Percentiles rank a stretch among this genome's conserved stretches.
These are phyloP conservation scores for Pichia sp. DNA, from an alignment of 1,139 yeast species.

Conservation along the genomic window DNA sequence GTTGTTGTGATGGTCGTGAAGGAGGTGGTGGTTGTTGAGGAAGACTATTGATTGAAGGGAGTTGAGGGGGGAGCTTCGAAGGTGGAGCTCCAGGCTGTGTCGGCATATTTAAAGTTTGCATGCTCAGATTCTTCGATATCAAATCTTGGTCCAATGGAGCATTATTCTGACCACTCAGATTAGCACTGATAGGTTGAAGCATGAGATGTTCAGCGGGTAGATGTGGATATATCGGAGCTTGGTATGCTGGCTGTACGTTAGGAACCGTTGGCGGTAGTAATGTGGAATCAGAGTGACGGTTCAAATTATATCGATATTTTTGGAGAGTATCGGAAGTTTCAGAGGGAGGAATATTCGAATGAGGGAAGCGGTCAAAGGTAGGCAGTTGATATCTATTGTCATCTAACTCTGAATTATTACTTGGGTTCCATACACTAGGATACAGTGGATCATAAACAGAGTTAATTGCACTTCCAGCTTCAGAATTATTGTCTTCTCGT, in stretches of 20 bases:
- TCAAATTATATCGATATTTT: slow-evolving; percentile 2
- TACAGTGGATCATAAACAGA: neutral
- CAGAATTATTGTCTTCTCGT: neutral
- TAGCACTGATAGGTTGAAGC: neutral
- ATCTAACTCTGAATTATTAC: neutral
- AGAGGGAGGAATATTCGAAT: neutral
- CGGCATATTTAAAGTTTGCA: neutral
- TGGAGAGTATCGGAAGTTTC: neutral
- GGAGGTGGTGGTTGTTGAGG: neutral
- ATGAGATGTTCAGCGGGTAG: neutral
- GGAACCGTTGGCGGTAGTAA: neutral
- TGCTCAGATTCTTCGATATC: neutral
- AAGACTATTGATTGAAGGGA: neutral
- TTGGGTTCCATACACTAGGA: neutral
- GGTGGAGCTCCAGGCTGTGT: neutral
- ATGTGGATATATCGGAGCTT: neutral
- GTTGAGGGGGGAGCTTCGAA: neutral
- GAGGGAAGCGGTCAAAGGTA: neutral
- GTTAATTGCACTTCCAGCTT: neutral
- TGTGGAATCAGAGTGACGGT: neutral
- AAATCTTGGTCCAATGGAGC: neutral
- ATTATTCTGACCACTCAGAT: neutral
- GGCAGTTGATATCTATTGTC: slow-evolving; percentile 1
- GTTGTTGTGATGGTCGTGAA: neutral
- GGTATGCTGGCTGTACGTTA: neutral